Conservation (phyloP, 2,329 filamentous ascomycete species). For the Escovopsis sp. region DNA sequence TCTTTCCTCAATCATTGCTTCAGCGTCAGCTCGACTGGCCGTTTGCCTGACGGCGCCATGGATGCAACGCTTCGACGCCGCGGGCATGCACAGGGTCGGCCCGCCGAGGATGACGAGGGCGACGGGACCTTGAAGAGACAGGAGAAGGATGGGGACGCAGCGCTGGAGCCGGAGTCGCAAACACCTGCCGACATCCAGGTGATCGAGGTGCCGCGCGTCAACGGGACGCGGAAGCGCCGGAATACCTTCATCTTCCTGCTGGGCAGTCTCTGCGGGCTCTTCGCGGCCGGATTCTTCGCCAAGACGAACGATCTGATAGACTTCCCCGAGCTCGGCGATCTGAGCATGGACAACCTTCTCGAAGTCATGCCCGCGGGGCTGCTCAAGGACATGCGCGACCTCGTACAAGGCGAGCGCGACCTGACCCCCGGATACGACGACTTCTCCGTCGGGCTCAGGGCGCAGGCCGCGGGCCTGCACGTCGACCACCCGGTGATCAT, state of each 20-base stretch:
- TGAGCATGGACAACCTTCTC: conserved; percentile 71
- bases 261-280: conserved; percentile 76
- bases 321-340: conserved; percentile 51
- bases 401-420: conserved; percentile 77
- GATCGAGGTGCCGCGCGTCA: conserved; percentile 20
- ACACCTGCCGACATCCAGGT: conserved; percentile 24
- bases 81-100: conserved; percentile 11
- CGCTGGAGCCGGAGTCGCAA: conserved; percentile 10
- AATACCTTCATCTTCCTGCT: conserved; percentile 73
- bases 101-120: conserved; percentile 7
- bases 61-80: conserved; percentile 20
- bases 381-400: conserved; percentile 68
- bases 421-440: conserved; percentile 63
- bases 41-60: conserved; percentile 11
- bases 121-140: conserved; percentile 7
- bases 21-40: not conserved
- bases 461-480: conserved; percentile 61
- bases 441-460: conserved; percentile 77
- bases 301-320: conserved; percentile 81
- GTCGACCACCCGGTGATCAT: conserved; percentile 87
- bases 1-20: not conserved
- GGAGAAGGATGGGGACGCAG: conserved; percentile 16
- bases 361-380: conserved; percentile 81
- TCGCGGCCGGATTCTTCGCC: conserved; percentile 82
- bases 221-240: conserved; percentile 51